phyloP scores from a whole-genome alignment of 176 grass and related monocot genomes.

The Coix lacrymajobi region DNA sequence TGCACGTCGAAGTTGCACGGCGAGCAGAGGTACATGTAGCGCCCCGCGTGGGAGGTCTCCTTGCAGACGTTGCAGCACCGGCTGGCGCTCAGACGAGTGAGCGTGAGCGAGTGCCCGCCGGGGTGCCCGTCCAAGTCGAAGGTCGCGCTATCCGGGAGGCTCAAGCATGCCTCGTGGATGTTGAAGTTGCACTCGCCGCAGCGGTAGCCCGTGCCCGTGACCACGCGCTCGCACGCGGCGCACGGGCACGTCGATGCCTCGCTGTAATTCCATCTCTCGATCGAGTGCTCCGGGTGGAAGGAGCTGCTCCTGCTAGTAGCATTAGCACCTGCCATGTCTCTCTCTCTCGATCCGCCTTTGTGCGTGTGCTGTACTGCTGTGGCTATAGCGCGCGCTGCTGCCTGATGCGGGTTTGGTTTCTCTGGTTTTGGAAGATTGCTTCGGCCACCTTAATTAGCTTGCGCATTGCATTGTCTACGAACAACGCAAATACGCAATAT shows the following conservation, averaged over 20 bases:
- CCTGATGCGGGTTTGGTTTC: no score
- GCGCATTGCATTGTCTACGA: no score
- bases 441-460: no score
- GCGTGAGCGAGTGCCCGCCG: background rate
- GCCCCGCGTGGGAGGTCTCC: background rate
- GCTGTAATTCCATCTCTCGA: background rate
- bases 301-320: background rate
- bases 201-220: background rate
- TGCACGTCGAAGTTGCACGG: background rate
- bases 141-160: background rate
- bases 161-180: background rate
- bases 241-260: background rate
- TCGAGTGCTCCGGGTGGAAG: background rate
- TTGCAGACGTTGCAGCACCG: background rate
- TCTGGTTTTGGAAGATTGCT: no score
- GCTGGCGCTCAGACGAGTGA: background rate
- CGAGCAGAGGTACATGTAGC: background rate
- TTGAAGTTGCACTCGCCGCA: background rate
- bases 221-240: background rate
- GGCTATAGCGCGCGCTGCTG: no score
- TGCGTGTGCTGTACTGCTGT: no score
- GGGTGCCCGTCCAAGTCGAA: background rate
- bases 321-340: background rate
- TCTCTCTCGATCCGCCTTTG: background rate
- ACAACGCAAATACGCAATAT: no score